Percentiles rank a stretch among this genome's conserved stretches.
phyloP scores from a whole-genome alignment of 768 basidiomycete species.

The Phylloporus scabripes region DNA sequence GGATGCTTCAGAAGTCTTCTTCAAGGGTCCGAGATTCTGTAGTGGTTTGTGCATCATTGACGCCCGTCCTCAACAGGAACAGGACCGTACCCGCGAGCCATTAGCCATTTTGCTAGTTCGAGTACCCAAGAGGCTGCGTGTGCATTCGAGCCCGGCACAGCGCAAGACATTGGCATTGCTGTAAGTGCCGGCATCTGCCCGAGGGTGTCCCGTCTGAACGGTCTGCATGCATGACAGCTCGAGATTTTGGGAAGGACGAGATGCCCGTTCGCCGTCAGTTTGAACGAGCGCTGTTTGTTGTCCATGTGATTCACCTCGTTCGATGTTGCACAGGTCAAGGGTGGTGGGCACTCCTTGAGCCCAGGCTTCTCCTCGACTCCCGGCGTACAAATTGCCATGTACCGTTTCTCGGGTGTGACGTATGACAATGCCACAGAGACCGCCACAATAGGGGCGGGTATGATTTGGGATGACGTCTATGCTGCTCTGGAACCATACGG shows the following conservation, averaged over 20 bases:
- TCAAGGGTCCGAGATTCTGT: slow-evolving; percentile 12
- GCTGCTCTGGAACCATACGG: slow-evolving; percentile 42
- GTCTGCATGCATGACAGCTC: slow-evolving; percentile 37
- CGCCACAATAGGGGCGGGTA: slow-evolving; percentile 34
- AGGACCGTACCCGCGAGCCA: slow-evolving; percentile 35
- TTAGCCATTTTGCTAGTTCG: slow-evolving; percentile 45
- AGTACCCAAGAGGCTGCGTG: slow-evolving; percentile 45
- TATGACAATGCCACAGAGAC: slow-evolving; percentile 39
- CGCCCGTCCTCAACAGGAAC: slow-evolving; percentile 11
- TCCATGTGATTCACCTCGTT: slow-evolving; percentile 1
- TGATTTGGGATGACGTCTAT: slow-evolving; percentile 69
- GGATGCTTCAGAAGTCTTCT: slow-evolving; percentile 19
- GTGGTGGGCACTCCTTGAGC: slow-evolving; percentile 56
- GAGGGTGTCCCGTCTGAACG: not conserved
- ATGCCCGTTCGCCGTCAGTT: slow-evolving; percentile 51
- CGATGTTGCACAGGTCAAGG: slow-evolving; percentile 42
- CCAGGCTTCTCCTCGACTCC: slow-evolving; percentile 54
- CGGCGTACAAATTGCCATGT: slow-evolving; percentile 57
- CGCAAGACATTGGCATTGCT: slow-evolving; percentile 46
- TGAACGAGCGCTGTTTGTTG: not conserved
- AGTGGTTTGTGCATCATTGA: slow-evolving; percentile 6
- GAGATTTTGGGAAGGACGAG: slow-evolving; percentile 38
- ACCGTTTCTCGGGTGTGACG: slow-evolving; percentile 39
- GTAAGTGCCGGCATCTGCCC: slow-evolving; percentile 28
- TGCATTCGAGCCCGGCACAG: slow-evolving; percentile 53